Conservation (phyloP, 352 stramenopile species). For the Phytopythium vexans region DNA sequence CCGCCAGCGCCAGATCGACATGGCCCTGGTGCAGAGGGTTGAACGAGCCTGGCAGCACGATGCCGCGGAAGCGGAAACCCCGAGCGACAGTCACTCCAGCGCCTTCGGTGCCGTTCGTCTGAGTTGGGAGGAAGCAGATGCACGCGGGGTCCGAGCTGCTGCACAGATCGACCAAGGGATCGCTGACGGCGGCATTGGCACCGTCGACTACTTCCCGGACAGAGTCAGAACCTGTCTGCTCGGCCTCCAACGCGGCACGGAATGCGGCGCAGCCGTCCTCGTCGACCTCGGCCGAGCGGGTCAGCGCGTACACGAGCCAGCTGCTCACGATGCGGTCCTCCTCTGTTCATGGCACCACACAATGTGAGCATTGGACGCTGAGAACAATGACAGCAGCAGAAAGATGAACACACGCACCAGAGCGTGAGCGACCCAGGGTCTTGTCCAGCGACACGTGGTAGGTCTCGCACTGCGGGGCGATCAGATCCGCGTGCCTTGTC, state of each 20-base stretch:
- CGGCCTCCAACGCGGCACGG: slow-evolving; percentile 22
- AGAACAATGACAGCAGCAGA: neutral
- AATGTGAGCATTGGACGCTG: neutral
- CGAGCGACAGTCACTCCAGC: slow-evolving; percentile 11
- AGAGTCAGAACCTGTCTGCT: slow-evolving; percentile 26
- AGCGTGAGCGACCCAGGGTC: slow-evolving; percentile 36
- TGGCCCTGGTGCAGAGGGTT: slow-evolving; percentile 82
- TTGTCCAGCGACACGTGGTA: slow-evolving; percentile 74
- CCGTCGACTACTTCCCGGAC: slow-evolving; percentile 15
- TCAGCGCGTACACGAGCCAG: slow-evolving; percentile 68
- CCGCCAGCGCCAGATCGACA: slow-evolving; percentile 44
- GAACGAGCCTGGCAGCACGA: slow-evolving; percentile 79
- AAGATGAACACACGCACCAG: slow-evolving; percentile 5
- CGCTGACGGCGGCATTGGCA: neutral
- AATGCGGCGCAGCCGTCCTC: slow-evolving; percentile 21
- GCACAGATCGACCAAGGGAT: too few relatives aligned
- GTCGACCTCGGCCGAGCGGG: slow-evolving; percentile 37
- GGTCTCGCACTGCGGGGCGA: slow-evolving; percentile 41
- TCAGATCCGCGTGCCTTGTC: neutral
- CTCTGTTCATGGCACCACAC: slow-evolving; percentile 15
- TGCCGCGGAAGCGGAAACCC: slow-evolving; percentile 46
- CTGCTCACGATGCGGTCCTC: slow-evolving; percentile 69
- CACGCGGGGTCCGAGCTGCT: slow-evolving; percentile 6
- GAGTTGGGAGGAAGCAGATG: slow-evolving; percentile 42
- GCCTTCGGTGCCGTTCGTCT: neutral